Evolutionary conservation across 2,329 filamentous ascomycete species (phyloP).

Genomic region (Pseudogymnoascus sp.): DNA sequence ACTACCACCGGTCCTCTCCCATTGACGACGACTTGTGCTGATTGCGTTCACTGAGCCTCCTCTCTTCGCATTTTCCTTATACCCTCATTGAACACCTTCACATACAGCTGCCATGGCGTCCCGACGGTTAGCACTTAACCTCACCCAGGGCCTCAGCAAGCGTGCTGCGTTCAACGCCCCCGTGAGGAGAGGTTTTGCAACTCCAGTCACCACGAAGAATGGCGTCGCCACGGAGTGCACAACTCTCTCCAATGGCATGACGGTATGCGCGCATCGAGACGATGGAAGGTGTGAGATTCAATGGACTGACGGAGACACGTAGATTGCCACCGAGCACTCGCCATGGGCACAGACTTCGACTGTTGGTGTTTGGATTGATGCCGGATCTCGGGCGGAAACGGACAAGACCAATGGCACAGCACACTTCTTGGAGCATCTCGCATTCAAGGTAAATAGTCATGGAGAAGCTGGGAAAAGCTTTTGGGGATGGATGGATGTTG

Average conservation of each 20-base stretch:
- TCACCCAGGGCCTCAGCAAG: slow-evolving; percentile 83
- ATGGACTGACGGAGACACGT: slow-evolving; percentile 36
- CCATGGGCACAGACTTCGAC: slow-evolving; percentile 98
- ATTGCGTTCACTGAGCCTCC: slow-evolving; percentile 12
- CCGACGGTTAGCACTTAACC: slow-evolving; percentile 91
- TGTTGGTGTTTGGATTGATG: slow-evolving; percentile 98
- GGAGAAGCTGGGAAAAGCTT: slow-evolving; percentile 2
- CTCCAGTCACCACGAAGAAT: slow-evolving; percentile 58
- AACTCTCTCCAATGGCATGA: slow-evolving; percentile 95
- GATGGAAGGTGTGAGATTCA: slow-evolving; percentile 24
- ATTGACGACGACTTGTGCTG: slow-evolving; percentile 12
- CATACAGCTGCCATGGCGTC: slow-evolving; percentile 66
- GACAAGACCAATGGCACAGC: slow-evolving; percentile 98
- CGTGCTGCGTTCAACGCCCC: slow-evolving; percentile 76
- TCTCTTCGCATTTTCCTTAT: slow-evolving; percentile 14
- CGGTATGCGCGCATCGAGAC: slow-evolving; percentile 47
- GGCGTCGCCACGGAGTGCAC: slow-evolving; percentile 89
- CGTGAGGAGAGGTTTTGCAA: slow-evolving; percentile 82
- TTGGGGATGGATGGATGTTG: slow-evolving; percentile 16
- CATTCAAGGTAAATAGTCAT: slow-evolving; percentile 76
- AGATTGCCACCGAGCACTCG: slow-evolving; percentile 98
- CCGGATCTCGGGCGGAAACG: slow-evolving; percentile 95
- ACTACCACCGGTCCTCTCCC: slow-evolving; percentile 11
- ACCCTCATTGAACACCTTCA: slow-evolving; percentile 16
- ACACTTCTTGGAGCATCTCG: slow-evolving; percentile 98